A percentile compares a stretch with the other conserved stretches of the same genome.
These are phyloP conservation scores for Neurospora sp. DNA, from an alignment of 495 filamentous ascomycete species.

Conservation along the genomic window DNA sequence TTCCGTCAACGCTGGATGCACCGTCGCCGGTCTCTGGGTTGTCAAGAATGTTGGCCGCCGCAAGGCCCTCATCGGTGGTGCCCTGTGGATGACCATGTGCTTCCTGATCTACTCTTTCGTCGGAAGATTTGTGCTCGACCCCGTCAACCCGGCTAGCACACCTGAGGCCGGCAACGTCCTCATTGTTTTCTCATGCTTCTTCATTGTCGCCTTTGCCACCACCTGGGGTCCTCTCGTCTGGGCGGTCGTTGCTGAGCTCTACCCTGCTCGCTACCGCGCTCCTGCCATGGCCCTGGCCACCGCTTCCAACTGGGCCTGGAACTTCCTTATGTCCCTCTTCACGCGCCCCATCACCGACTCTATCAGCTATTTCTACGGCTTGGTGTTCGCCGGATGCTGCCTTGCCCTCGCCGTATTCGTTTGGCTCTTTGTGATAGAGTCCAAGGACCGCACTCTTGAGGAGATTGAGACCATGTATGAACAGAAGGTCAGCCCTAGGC, in stretches of 20 bases:
- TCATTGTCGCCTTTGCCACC: slow-evolving; percentile 49
- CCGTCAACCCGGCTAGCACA: slow-evolving; percentile 40
- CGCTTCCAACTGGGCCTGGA: slow-evolving; percentile 81
- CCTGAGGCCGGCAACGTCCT: slow-evolving; percentile 54
- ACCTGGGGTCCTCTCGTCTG: slow-evolving; percentile 85
- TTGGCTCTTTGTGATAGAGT: slow-evolving; percentile 62
- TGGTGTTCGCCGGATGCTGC: slow-evolving; percentile 71
- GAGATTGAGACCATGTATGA: slow-evolving; percentile 81
- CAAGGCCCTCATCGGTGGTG: slow-evolving; percentile 54
- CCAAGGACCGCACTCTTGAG: slow-evolving; percentile 44
- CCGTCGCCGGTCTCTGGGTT: slow-evolving; percentile 61
- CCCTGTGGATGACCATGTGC: slow-evolving; percentile 58
- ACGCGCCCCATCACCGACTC: slow-evolving; percentile 52
- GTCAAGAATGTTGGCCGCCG: slow-evolving; percentile 65
- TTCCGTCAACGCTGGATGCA: slow-evolving; percentile 63
- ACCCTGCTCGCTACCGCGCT: slow-evolving; percentile 66
- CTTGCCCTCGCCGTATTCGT: slow-evolving; percentile 58
- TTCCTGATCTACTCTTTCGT: slow-evolving; percentile 68
- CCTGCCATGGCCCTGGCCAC: slow-evolving; percentile 69
- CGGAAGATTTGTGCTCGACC: slow-evolving; percentile 47
- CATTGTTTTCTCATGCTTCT: slow-evolving; percentile 78
- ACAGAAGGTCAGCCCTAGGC: slow-evolving; percentile 57
- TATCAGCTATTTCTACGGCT: slow-evolving; percentile 74
- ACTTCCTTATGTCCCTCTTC: slow-evolving; percentile 46
- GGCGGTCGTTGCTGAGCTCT: slow-evolving; percentile 73